These are phyloP conservation scores for Tricholoma bakamatsutake DNA, from an alignment of 768 basidiomycete genomes.

Conservation along the genomic window DNA sequence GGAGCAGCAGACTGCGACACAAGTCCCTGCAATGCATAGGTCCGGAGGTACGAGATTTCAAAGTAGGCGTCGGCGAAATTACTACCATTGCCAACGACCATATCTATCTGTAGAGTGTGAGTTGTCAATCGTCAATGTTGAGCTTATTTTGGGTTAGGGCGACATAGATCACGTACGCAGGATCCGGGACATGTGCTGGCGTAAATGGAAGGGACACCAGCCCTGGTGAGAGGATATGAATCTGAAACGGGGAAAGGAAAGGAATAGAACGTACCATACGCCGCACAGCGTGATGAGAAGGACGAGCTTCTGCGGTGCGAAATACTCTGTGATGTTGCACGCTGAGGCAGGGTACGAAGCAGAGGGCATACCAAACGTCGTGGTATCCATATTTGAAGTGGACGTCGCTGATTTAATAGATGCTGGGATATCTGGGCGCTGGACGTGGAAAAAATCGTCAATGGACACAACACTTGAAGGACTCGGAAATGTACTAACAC, in stretches of 20 bases:
- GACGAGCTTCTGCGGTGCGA: constrained; percentile 60
- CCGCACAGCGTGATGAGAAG: constrained; percentile 68
- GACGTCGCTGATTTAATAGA: constrained; percentile 29
- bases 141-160: neutral
- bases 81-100: constrained; percentile 38
- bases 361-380: constrained; percentile 53
- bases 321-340: constrained; percentile 51
- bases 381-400: constrained; percentile 32
- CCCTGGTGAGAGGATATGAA: constrained; percentile 22
- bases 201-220: constrained; percentile 39
- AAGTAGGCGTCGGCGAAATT: constrained; percentile 51
- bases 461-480: neutral
- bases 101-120: constrained; percentile 26
- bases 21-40: constrained; percentile 38
- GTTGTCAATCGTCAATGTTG: neutral
- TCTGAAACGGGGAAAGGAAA: neutral
- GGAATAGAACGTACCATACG: constrained; percentile 22
- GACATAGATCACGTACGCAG: constrained; percentile 28
- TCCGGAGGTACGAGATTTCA: constrained; percentile 53
- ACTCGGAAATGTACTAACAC: constrained; percentile 13
- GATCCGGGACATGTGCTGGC: constrained; percentile 34
- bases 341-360: constrained; percentile 53
- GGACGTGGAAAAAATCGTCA: neutral
- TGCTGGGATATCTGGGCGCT: constrained; percentile 40
- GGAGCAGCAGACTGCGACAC: neutral